Evolutionary conservation across 768 basidiomycete genomes (phyloP), one percentile per base, ranked within the genome.

Genomic region (Hemileccinum rubropunctum): DNA sequence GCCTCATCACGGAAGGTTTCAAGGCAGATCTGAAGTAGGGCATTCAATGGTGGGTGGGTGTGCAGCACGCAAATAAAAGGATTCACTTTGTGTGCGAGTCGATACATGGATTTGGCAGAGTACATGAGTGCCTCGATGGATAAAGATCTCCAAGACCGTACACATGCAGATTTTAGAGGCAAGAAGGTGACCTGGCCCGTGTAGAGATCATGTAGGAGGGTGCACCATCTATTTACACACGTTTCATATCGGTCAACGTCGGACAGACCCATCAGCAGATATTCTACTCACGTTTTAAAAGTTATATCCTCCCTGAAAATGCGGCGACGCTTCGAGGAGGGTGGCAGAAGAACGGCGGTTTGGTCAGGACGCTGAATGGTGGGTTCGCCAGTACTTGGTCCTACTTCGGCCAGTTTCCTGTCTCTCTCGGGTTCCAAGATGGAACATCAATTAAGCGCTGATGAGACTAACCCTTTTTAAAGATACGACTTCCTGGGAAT

Each of bases 81-180:
- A 34, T 18, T 14, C 2, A 44, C 42, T 32, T 44, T 44, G 13
- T 32, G 32, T 7, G 32, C 42, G 14, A 44, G 42, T 21, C 42
- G 42, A 44, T 44, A 44, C 42, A 34, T 44, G 6, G 44, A 45
- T 45, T 35, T 45, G 5, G 44, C 44, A 10, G 34, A 45, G n/a
- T 21, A 45, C 27, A 9, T 28, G 27, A 9, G 27, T 28, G 27
- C 27, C 27, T 28, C 9, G 27, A 9, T 28, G 5, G 27, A 28
- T 9, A 18, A 26, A n/a, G n/a, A 10, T 21, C 42, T 14, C 5
- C 9, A 9, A 28, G 27, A 28, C 42, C 4, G 9, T 23, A 20
- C 12, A 14, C n/a, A 3, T 6, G 15, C 34, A 6, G 34, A 45
- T 36, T 45, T 36, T 21, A 26, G 44, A 12, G 44, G 43, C 21